Conservation (phyloP, 306 rosid genomes). For the Fagus crenata region DNA sequence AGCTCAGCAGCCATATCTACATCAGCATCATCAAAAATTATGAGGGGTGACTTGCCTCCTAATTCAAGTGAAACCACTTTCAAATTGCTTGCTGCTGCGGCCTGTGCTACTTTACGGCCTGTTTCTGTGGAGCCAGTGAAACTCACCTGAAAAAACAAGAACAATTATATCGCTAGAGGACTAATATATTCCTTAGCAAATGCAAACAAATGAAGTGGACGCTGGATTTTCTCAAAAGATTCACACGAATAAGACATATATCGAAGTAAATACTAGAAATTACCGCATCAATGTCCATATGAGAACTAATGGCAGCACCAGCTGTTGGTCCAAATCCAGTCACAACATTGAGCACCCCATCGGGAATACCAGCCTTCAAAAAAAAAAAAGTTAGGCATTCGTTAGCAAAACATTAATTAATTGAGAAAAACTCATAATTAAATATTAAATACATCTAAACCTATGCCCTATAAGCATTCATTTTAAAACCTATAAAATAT, state of each 20-base stretch:
- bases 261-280: not conserved
- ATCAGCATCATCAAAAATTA: conserved; percentile 81
- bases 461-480: no score
- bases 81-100: conserved; percentile 79
- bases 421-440: no score
- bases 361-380: conserved; percentile 80
- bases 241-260: not conserved
- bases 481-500: no score
- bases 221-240: not conserved
- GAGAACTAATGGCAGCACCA: conserved; percentile 70
- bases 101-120: conserved; percentile 70
- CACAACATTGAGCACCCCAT: conserved; percentile 82
- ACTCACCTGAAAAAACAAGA: conserved; percentile 24
- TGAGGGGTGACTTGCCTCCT: conserved; percentile 90
- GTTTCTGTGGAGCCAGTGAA: conserved; percentile 83
- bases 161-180: no score
- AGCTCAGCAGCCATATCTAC: conserved; percentile 60
- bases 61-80: conserved; percentile 78
- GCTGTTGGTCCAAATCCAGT: conserved; percentile 80
- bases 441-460: no score
- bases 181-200: no score
- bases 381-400: not conserved
- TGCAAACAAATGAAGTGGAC: no score
- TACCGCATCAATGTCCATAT: conserved; percentile 86
- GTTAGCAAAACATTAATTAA: no score